These are phyloP conservation scores for Sanghuangporus sanghuang DNA, from an alignment of 1,284 basidiomycete species.

Conservation along the genomic window DNA sequence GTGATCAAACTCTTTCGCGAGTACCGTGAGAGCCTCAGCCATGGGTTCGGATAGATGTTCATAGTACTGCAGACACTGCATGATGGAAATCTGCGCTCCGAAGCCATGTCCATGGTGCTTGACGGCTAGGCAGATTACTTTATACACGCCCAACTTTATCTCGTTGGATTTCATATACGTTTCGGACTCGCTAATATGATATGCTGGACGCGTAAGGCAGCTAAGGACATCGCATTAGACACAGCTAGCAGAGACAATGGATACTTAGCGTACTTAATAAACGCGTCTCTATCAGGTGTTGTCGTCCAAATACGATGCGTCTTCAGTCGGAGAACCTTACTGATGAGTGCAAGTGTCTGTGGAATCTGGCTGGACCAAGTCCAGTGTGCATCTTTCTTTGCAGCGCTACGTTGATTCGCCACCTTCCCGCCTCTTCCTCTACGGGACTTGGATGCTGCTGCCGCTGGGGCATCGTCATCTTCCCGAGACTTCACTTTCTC, in stretches of 20 bases:
- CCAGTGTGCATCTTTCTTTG: slow-evolving; percentile 54
- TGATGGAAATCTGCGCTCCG: slow-evolving; percentile 84
- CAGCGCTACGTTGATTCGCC: slow-evolving; percentile 33
- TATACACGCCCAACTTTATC: slow-evolving; percentile 76
- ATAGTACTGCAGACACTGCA: slow-evolving; percentile 90
- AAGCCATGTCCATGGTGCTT: slow-evolving; percentile 87
- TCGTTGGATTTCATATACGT: slow-evolving; percentile 78
- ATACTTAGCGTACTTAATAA: slow-evolving; percentile 60
- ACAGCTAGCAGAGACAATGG: slow-evolving; percentile 8
- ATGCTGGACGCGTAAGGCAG: slow-evolving; percentile 83
- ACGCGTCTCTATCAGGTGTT: slow-evolving; percentile 76
- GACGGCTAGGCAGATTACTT: slow-evolving; percentile 87
- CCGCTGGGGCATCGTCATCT: slow-evolving; percentile 41
- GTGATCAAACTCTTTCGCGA: slow-evolving; percentile 87
- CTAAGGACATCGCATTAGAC: slow-evolving; percentile 33
- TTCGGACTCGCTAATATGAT: slow-evolving; percentile 84
- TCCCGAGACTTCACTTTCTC: slow-evolving; percentile 65
- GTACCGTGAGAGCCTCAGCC: slow-evolving; percentile 82
- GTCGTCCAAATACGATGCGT: slow-evolving; percentile 86
- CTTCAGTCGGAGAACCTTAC: slow-evolving; percentile 69
- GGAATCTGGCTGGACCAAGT: slow-evolving; percentile 79
- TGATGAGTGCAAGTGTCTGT: slow-evolving; percentile 59
- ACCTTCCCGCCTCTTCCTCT: slow-evolving; percentile 58
- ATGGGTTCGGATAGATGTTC: slow-evolving; percentile 93
- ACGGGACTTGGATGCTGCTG: slow-evolving; percentile 42